These are phyloP conservation scores for Danielia reshetovae DNA, from an alignment of 805 yeast species.

Conservation along the genomic window DNA sequence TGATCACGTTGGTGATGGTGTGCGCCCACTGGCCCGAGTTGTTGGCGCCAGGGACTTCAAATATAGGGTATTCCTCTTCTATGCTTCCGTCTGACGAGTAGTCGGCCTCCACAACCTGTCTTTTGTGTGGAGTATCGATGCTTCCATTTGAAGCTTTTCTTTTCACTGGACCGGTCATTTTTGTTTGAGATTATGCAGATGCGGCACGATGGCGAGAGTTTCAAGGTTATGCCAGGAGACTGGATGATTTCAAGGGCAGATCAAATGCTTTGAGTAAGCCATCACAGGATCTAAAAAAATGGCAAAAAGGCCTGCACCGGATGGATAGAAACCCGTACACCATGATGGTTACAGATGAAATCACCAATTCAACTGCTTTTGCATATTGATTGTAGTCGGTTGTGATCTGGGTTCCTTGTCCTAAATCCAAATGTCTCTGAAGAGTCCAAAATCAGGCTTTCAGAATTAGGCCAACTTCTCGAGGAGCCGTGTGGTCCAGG, in stretches of 20 bases:
- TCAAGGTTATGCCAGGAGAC: no score
- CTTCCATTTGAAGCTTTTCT: conserved; percentile 13
- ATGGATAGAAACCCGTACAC: no score
- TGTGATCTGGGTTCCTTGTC: no score
- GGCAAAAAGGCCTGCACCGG: no score
- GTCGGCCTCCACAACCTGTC: conserved; percentile 5
- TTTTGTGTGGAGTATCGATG: conserved; percentile 9
- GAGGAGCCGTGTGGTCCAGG: conserved; percentile 23
- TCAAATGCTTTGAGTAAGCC: no score
- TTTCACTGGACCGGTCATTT: conserved; percentile 4
- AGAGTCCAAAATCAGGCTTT: no score
- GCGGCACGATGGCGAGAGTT: neutral
- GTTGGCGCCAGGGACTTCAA: conserved; percentile 15
- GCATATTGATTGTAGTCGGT: no score
- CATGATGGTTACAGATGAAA: no score
- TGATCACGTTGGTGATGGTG: conserved; percentile 77
- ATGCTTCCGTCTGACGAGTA: conserved; percentile 5
- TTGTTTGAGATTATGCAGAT: conserved; percentile 1
- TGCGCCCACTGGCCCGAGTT: conserved; percentile 56
- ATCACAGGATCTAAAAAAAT: no score
- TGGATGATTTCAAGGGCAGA: no score
- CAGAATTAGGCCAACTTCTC: conserved; percentile 10
- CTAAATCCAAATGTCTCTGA: no score
- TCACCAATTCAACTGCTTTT: no score
- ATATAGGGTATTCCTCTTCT: conserved; percentile 12